These are phyloP conservation scores for Butyriboletus loyo DNA, from an alignment of 768 basidiomycete genomes.

Conservation along the genomic window DNA sequence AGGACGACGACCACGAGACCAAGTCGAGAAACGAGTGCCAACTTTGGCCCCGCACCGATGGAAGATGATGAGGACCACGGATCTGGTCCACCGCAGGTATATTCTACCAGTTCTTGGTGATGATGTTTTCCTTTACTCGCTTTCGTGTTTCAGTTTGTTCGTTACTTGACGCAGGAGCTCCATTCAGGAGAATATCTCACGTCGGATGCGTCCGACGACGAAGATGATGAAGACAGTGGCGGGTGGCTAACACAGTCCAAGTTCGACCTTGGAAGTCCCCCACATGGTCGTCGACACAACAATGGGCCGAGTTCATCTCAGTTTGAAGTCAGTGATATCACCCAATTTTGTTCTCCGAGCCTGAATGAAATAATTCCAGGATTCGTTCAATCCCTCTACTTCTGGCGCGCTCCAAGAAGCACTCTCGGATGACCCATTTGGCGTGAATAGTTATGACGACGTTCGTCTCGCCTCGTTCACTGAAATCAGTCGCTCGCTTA, in stretches of 20 bases:
- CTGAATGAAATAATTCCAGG: constrained; percentile 32
- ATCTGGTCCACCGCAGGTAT: constrained; percentile 45
- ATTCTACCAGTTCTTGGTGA: constrained; percentile 7
- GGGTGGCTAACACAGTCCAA: constrained; percentile 80
- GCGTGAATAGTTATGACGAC: constrained; percentile 44
- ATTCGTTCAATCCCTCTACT: constrained; percentile 46
- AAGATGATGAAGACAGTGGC: constrained; percentile 64
- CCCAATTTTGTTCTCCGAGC: neutral
- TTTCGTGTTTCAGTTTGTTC: constrained; percentile 57
- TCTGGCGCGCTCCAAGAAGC: constrained; percentile 32
- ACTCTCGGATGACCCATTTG: constrained; percentile 50
- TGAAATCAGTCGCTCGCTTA: neutral
- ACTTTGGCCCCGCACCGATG: constrained; percentile 58
- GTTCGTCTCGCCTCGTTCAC: constrained; percentile 32
- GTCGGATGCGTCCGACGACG: constrained; percentile 51
- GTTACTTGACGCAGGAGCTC: constrained; percentile 75
- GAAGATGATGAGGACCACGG: constrained; percentile 46
- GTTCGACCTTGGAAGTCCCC: constrained; percentile 55
- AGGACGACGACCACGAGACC: constrained; percentile 43
- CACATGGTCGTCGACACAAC: constrained; percentile 46
- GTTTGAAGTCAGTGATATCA: constrained; percentile 51
- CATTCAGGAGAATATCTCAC: constrained; percentile 55
- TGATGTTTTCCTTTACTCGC: neutral
- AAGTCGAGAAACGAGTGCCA: constrained; percentile 52
- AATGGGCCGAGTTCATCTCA: constrained; percentile 46